Conservation (phyloP, 495 filamentous ascomycete species). For the Aspergillus affinis region DNA sequence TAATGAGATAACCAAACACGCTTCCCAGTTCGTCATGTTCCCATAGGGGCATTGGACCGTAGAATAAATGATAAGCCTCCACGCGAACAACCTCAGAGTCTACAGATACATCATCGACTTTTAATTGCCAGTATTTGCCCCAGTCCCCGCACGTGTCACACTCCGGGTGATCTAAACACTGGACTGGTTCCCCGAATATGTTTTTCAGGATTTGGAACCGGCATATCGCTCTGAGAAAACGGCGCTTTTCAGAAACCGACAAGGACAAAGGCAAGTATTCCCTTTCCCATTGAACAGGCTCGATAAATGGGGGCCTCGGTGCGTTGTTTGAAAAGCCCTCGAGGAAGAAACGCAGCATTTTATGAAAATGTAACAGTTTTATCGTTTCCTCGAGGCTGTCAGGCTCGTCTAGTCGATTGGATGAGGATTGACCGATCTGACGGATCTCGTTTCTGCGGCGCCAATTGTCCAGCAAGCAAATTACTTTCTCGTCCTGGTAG, state of each 20-base stretch:
- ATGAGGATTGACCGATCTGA: background rate
- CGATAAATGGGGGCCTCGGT: background rate
- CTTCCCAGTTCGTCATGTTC: background rate
- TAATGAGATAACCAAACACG: background rate
- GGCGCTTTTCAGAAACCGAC: background rate
- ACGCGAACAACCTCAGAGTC: background rate
- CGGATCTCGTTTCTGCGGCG: background rate
- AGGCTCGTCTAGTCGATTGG: background rate
- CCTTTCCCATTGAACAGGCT: background rate
- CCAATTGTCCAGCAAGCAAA: background rate
- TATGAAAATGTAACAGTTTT: background rate
- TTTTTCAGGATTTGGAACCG: background rate
- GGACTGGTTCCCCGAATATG: background rate
- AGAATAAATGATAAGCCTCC: background rate
- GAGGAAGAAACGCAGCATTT: background rate
- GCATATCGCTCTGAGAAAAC: background rate
- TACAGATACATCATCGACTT: no score
- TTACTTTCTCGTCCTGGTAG: background rate
- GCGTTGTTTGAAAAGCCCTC: background rate
- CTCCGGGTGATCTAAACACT: background rate
- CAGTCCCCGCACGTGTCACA: background rate
- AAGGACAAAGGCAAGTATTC: background rate
- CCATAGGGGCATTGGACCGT: background rate
- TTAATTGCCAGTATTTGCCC: background rate
- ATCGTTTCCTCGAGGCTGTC: background rate